A percentile compares a stretch with the other conserved stretches of the same genome.
Conservation (phyloP, 2,329 filamentous ascomycete genomes). For the Aspergillus fructus region DNA sequence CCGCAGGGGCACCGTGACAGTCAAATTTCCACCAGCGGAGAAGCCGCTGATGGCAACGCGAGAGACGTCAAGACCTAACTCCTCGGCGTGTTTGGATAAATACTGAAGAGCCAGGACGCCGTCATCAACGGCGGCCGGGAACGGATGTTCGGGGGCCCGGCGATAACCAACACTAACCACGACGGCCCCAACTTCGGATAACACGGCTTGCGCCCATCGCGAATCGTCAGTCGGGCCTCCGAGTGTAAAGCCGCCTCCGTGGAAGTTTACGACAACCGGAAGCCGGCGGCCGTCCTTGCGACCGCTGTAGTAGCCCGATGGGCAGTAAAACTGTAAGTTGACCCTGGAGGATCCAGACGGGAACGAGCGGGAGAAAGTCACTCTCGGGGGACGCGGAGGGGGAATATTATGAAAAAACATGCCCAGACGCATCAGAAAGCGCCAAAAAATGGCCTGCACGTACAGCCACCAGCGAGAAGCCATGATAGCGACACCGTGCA, state of each 20-base stretch:
- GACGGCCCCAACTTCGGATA: slow-evolving; percentile 57
- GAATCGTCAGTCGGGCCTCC: slow-evolving; percentile 61
- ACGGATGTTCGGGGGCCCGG: slow-evolving; percentile 60
- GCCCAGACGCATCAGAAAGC: slow-evolving; percentile 66
- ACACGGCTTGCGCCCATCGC: slow-evolving; percentile 57
- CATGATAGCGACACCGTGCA: slow-evolving; percentile 17
- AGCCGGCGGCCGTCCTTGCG: slow-evolving; percentile 45
- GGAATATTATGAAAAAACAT: slow-evolving; percentile 67
- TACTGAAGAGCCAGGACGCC: slow-evolving; percentile 62
- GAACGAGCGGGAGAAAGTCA: slow-evolving; percentile 60
- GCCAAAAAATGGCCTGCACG: slow-evolving; percentile 65
- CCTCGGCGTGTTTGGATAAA: slow-evolving; percentile 55
- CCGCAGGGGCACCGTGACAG: slow-evolving; percentile 60
- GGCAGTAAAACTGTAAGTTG: slow-evolving; percentile 62
- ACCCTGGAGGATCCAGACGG: slow-evolving; percentile 51
- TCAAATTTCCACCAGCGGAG: slow-evolving; percentile 63
- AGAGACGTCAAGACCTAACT: slow-evolving; percentile 57
- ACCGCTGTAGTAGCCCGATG: slow-evolving; percentile 38
- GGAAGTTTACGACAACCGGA: slow-evolving; percentile 63
- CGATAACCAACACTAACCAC: slow-evolving; percentile 63
- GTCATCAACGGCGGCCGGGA: slow-evolving; percentile 64
- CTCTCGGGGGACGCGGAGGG: slow-evolving; percentile 59
- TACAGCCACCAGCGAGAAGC: slow-evolving; percentile 60
- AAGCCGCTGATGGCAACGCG: slow-evolving; percentile 62
- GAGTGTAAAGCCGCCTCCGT: slow-evolving; percentile 63